Evolutionary conservation across 192 early-diverging fungal genomes (phyloP).

Genomic region (Dissophora ornata): DNA sequence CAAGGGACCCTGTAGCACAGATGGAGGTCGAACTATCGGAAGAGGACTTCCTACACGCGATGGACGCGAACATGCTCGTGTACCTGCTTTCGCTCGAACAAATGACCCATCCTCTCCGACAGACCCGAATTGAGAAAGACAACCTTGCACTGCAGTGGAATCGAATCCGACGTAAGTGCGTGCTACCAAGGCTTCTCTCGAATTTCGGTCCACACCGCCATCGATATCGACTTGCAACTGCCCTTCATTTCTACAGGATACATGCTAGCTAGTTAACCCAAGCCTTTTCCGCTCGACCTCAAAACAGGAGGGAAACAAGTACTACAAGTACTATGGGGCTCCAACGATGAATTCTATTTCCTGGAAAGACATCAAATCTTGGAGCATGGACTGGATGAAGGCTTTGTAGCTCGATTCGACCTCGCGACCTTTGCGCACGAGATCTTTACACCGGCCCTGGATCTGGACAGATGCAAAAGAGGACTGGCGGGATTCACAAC

Average conservation of each 20-base stretch:
- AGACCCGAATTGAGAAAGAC: background rate
- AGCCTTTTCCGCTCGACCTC: too few relatives aligned
- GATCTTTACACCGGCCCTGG: background rate
- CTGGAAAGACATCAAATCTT: slow-evolving; percentile 1
- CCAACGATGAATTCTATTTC: too few relatives aligned
- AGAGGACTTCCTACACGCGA: background rate
- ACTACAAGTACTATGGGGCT: too few relatives aligned
- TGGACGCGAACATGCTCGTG: slow-evolving; percentile 8
- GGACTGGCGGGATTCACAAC: background rate
- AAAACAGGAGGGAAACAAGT: slow-evolving; percentile 16
- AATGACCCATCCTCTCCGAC: slow-evolving; percentile 3
- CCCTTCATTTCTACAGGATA: too few relatives aligned
- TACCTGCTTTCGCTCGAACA: slow-evolving; percentile 5
- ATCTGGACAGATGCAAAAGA: background rate
- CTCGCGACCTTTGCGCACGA: slow-evolving; percentile 25
- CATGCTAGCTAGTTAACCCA: too few relatives aligned
- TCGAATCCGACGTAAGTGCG: background rate
- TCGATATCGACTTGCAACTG: too few relatives aligned
- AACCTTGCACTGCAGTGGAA: slow-evolving; percentile 9
- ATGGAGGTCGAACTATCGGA: background rate
- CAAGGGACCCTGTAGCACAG: too few relatives aligned
- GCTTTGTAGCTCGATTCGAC: slow-evolving; percentile 8
- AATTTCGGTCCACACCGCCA: too few relatives aligned
- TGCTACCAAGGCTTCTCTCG: too few relatives aligned
- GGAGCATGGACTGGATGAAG: slow-evolving; percentile 2